Conservation (phyloP, 371 early-diverging fungal genomes). For the Nematocida minor region DNA sequence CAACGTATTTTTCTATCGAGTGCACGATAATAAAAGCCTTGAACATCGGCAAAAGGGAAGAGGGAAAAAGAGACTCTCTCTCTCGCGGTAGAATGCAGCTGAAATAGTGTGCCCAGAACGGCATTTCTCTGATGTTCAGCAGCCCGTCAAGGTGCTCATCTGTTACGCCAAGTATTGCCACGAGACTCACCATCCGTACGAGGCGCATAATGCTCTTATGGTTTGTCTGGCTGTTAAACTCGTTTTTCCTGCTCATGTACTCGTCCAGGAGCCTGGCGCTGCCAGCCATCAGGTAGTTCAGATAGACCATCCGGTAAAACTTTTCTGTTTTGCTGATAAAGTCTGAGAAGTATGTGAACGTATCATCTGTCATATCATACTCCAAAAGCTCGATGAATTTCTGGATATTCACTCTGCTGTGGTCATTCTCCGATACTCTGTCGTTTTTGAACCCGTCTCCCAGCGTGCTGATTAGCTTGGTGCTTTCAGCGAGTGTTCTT, state of each 20-base stretch:
- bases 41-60: constrained; percentile 8
- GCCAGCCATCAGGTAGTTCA: background rate
- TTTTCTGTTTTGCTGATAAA: constrained; percentile 3
- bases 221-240: background rate
- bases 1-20: constrained; percentile 8
- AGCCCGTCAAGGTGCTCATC: background rate
- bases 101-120: constrained; percentile 30
- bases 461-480: constrained; percentile 14
- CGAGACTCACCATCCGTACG: background rate
- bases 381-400: constrained; percentile 11
- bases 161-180: background rate
- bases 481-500: background rate
- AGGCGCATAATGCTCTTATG: background rate
- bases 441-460: constrained; percentile 4
- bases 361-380: constrained; percentile 24
- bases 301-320: background rate
- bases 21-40: constrained; percentile 26
- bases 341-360: background rate
- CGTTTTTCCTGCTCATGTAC: background rate
- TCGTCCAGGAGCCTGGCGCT: background rate
- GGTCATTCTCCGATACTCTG: background rate
- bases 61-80: background rate
- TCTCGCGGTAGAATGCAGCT: background rate
- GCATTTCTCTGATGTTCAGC: background rate
- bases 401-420: background rate